These are phyloP conservation scores for Giardia duodenalis DNA, from an alignment of 208 protist genomes.

Conservation along the genomic window DNA sequence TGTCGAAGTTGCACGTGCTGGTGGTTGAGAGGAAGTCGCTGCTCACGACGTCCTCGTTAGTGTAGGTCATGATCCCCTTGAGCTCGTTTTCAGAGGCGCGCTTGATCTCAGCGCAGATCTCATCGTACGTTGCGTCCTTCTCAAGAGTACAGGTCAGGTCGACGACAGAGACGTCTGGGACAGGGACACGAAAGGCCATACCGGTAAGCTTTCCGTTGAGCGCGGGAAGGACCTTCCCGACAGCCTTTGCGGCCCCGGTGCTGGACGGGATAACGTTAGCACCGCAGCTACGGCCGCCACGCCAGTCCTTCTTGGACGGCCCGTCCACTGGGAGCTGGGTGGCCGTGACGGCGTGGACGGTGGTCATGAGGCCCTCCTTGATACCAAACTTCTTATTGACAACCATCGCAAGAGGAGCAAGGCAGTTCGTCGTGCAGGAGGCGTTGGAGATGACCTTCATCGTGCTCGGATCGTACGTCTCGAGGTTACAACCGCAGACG, in stretches of 20 bases:
- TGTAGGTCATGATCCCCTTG: conserved; percentile 85
- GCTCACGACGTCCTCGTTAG: conserved; percentile 90
- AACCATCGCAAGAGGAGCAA: conserved; percentile 87
- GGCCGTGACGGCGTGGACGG: conserved; percentile 91
- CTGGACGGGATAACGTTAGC: conserved; percentile 96
- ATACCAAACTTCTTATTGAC: conserved; percentile 87
- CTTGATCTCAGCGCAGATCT: conserved; percentile 82
- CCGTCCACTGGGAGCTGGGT: conserved; percentile 93
- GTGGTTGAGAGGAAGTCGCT: conserved; percentile 82
- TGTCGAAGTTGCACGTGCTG: conserved; percentile 88
- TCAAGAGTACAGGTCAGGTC: conserved; percentile 79
- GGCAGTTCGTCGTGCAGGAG: conserved; percentile 98
- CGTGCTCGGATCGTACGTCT: conserved; percentile 60
- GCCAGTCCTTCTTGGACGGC: conserved; percentile 85
- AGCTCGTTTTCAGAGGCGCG: conserved; percentile 60
- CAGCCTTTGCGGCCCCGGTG: conserved; percentile 93
- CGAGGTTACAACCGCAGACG: conserved; percentile 93
- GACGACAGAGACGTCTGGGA: conserved; percentile 88
- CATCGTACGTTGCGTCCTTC: conserved; percentile 70
- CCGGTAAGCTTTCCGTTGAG: conserved; percentile 66
- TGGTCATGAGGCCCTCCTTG: conserved; percentile 83
- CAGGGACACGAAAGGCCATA: conserved; percentile 96
- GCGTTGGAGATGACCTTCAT: conserved; percentile 80
- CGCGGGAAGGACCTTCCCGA: conserved; percentile 74
- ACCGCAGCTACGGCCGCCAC: conserved; percentile 71